These are phyloP conservation scores for Pleurotus pulmonarius DNA, from an alignment of 768 basidiomycete species.

Conservation along the genomic window DNA sequence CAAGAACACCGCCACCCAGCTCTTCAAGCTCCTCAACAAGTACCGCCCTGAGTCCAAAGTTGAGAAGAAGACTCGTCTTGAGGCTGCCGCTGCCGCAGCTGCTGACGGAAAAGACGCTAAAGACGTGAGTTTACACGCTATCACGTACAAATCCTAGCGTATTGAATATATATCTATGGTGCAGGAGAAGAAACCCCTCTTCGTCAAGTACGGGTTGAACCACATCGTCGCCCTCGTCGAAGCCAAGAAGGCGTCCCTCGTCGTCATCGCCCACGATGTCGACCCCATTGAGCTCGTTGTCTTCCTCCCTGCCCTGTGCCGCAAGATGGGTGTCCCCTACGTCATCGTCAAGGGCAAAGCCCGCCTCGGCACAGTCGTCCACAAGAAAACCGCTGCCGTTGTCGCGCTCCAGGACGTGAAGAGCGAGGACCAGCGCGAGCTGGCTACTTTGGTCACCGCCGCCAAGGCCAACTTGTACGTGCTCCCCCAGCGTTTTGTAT, in stretches of 20 bases:
- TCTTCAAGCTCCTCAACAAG: constrained; percentile 98
- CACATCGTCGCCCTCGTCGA: constrained; percentile 94
- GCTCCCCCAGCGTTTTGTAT: background rate
- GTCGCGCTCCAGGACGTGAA: constrained; percentile 90
- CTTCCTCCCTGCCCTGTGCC: constrained; percentile 96
- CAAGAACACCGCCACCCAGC: constrained; percentile 98
- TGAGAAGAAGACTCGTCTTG: constrained; percentile 95
- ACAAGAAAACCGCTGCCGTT: constrained; percentile 97
- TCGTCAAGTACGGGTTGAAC: constrained; percentile 96
- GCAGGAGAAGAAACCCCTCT: constrained; percentile 93
- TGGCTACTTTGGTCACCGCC: constrained; percentile 88
- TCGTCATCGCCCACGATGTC: constrained; percentile 96
- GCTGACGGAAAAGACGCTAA: constrained; percentile 76
- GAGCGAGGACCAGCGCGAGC: constrained; percentile 91
- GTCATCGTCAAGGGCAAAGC: constrained; percentile 99
- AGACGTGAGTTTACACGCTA: constrained; percentile 33
- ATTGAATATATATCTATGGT: background rate
- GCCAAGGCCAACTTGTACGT: constrained; percentile 97
- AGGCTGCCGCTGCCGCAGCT: constrained; percentile 68
- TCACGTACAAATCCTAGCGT: background rate
- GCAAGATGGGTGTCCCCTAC: constrained; percentile 99
- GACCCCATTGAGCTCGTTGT: constrained; percentile 99
- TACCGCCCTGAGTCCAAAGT: constrained; percentile 92
- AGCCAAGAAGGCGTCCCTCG: constrained; percentile 95
- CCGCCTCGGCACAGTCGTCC: constrained; percentile 94